phyloP scores from a whole-genome alignment of 352 stramenopile genomes.

The Phytophthora tubulina region DNA sequence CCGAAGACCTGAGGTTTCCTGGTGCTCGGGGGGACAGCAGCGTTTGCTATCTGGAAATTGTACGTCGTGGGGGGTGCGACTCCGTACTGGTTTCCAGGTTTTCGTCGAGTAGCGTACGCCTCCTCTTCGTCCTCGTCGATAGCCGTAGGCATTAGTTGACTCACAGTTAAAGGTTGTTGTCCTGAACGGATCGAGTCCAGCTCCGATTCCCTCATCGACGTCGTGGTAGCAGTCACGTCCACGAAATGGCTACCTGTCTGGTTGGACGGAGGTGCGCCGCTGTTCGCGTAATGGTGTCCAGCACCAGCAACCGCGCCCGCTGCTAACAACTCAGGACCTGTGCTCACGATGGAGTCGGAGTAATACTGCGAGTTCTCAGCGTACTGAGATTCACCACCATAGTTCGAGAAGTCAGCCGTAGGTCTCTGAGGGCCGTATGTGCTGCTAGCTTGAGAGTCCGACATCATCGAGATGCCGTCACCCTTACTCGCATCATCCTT shows the following conservation, averaged over 20 bases:
- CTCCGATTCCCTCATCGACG: slow-evolving; percentile 29
- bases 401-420: slow-evolving; percentile 47
- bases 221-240: slow-evolving; percentile 32
- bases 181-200: slow-evolving; percentile 25
- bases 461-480: slow-evolving; percentile 35
- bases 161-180: slow-evolving; percentile 40
- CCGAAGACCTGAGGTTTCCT: slow-evolving; percentile 27
- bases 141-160: slow-evolving; percentile 35
- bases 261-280: neutral
- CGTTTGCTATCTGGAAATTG: slow-evolving; percentile 11
- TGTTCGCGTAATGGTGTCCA: slow-evolving; percentile 22
- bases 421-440: slow-evolving; percentile 33
- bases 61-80: slow-evolving; percentile 7
- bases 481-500: slow-evolving; percentile 30
- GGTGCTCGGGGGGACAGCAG: slow-evolving; percentile 11
- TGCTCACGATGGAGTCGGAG: slow-evolving; percentile 39
- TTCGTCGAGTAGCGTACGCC: slow-evolving; percentile 25
- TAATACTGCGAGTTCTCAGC: slow-evolving; percentile 46
- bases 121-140: slow-evolving; percentile 26
- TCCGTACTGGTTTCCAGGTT: slow-evolving; percentile 2
- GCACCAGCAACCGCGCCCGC: slow-evolving; percentile 17
- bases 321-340: slow-evolving; percentile 27
- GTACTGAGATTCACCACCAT: slow-evolving; percentile 21
- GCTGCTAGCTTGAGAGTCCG: slow-evolving; percentile 36
- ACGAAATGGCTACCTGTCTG: slow-evolving; percentile 30